Evolutionary conservation across 2,329 filamentous ascomycete species (phyloP).

Genomic region (Magnaporthiopsis poae): DNA sequence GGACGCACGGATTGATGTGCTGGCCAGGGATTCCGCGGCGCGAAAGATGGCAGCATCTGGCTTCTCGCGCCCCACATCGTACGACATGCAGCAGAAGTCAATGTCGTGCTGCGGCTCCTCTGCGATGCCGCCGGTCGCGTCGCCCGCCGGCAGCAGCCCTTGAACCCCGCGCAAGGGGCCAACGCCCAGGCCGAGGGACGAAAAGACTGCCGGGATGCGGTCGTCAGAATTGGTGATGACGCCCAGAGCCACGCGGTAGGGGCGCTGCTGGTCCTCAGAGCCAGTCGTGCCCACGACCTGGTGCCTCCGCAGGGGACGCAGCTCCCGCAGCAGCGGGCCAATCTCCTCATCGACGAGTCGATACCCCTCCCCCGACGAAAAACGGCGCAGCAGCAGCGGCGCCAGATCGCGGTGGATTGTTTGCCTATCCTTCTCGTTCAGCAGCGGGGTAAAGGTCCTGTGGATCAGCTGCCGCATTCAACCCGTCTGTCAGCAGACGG

Average conservation of each 20-base stretch:
- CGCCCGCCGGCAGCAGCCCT: background rate
- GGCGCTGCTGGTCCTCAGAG: background rate
- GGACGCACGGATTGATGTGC: background rate
- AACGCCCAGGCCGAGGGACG: constrained; percentile 42
- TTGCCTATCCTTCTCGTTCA: constrained; percentile 16
- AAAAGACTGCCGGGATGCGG: constrained; percentile 43
- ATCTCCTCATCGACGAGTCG: constrained; percentile 33
- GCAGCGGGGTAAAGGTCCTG: constrained; percentile 39
- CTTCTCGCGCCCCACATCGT: constrained; percentile 52
- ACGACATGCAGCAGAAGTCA: constrained; percentile 52
- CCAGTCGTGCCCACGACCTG: background rate
- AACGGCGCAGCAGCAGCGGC: constrained; percentile 39
- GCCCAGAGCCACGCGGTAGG: constrained; percentile 36
- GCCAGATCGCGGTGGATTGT: constrained; percentile 35
- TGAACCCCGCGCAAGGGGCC: constrained; percentile 23
- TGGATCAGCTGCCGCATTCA: constrained; percentile 36
- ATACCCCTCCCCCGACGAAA: constrained; percentile 45
- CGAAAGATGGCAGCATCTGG: constrained; percentile 46
- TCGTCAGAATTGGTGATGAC: constrained; percentile 56
- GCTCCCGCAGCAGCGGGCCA: constrained; percentile 30
- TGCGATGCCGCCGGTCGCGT: too few species aligned
- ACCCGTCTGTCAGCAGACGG: background rate
- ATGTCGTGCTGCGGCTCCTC: constrained; percentile 23
- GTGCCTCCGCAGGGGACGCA: constrained; percentile 21
- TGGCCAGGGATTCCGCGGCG: constrained; percentile 36